A percentile compares a stretch with the other conserved stretches of the same genome.
These are phyloP conservation scores for Ogataea parapolymorpha DNA, from an alignment of 805 yeast species.

Conservation along the genomic window DNA sequence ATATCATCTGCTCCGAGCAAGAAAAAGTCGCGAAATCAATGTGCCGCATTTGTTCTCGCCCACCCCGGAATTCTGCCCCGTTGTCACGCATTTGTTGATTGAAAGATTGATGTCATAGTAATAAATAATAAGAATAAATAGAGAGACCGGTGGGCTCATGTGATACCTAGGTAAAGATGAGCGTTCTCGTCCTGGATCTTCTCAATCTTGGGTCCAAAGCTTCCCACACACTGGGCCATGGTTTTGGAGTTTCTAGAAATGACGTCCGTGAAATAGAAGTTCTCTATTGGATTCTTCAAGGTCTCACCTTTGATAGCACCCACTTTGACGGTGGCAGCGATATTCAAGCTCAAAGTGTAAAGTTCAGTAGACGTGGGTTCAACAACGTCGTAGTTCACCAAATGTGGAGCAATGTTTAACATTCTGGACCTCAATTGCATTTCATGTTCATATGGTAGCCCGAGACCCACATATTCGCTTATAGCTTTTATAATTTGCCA, in stretches of 20 bases:
- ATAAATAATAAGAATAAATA: slow-evolving; percentile 9
- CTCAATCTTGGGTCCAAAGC: slow-evolving; percentile 65
- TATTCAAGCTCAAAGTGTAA: slow-evolving; percentile 54
- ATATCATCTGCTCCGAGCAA: slow-evolving; percentile 33
- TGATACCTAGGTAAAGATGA: slow-evolving; percentile 31
- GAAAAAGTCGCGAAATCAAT: slow-evolving; percentile 38
- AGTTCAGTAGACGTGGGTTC: slow-evolving; percentile 63
- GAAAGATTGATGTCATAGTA: slow-evolving; percentile 2
- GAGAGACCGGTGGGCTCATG: slow-evolving; percentile 16
- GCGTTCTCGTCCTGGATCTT: slow-evolving; percentile 49
- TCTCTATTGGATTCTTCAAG: slow-evolving; percentile 68
- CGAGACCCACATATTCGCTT: slow-evolving; percentile 67
- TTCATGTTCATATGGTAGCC: slow-evolving; percentile 74
- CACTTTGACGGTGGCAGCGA: slow-evolving; percentile 30
- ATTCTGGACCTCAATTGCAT: slow-evolving; percentile 66
- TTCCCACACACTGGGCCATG: slow-evolving; percentile 81
- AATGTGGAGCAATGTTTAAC: slow-evolving; percentile 76
- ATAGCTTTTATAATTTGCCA: slow-evolving; percentile 86
- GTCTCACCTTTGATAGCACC: slow-evolving; percentile 37
- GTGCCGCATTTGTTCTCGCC: slow-evolving; percentile 34
- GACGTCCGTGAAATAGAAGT: slow-evolving; percentile 86
- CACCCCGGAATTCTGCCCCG: slow-evolving; percentile 19
- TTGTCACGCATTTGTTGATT: slow-evolving; percentile 15
- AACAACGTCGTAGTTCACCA: slow-evolving; percentile 68
- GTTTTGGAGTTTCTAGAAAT: slow-evolving; percentile 85